Conservation (phyloP, 495 filamentous ascomycete genomes). For the Choiromyces venosus region DNA sequence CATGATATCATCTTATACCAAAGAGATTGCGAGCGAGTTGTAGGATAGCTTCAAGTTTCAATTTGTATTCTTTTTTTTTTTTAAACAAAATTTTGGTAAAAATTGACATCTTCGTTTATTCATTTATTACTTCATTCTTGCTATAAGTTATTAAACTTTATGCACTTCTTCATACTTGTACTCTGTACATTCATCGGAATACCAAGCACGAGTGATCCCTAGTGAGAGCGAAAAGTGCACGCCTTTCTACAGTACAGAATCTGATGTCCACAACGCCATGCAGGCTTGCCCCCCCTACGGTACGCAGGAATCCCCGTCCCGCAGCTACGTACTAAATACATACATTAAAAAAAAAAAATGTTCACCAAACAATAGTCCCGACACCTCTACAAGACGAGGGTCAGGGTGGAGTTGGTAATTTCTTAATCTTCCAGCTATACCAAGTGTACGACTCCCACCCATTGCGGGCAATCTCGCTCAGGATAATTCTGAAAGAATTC, state of each 20-base stretch:
- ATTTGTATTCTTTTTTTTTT: conserved; percentile 9
- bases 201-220: neutral
- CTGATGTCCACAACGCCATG: neutral
- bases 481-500: conserved; percentile 6
- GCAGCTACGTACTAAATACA: too few relatives aligned
- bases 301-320: too few relatives aligned
- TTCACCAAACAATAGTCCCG: neutral
- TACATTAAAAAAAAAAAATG: too few relatives aligned
- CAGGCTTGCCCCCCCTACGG: too few relatives aligned
- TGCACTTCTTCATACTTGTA: neutral
- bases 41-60: conserved; percentile 12
- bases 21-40: neutral
- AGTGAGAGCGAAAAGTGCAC: neutral
- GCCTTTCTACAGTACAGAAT: neutral
- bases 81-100: conserved; percentile 5
- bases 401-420: conserved; percentile 10
- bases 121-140: too few relatives aligned
- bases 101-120: conserved; percentile 9
- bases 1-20: conserved; percentile 13
- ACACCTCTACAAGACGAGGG: neutral
- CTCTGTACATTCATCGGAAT: neutral
- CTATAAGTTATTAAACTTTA: too few relatives aligned
- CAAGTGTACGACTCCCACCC: conserved; percentile 1
- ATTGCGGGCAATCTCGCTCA: neutral
- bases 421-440: neutral